Base-by-base conservation (phyloP, 352 stramenopile species). In the Elongisporangium senticosum region DNA sequence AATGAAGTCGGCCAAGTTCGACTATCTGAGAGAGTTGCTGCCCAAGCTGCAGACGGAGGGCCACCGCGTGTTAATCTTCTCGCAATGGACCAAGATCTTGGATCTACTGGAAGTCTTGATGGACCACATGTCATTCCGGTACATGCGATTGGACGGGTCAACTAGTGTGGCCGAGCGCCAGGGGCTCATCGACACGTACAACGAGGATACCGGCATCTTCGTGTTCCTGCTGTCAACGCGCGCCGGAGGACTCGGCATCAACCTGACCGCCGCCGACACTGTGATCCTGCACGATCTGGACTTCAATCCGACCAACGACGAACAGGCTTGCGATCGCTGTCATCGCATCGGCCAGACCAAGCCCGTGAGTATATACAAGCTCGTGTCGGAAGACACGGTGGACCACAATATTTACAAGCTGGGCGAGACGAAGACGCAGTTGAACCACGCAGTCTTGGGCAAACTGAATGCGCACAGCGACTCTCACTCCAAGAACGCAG, bases 181-280 rank as follows among this genome's bases (percentile, higher is more conserved):
- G 56, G 75, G 65, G 6, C 65, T 94, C 23, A 96, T 96, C 55
- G 87, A 96, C 54, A 79, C 75, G 23, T 96, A 89, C 71, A 93
- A 91, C 56, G 61, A 97, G 68, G 95, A 98, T 64, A 88, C 84
- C 43, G 70, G 71, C 17, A 93, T 98, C 43, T 98, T 99, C 68
- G 89, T 98, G 8, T 99, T 99, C 66, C 75, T 99, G 43, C 68
- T 99, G 4, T 98, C 90, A 49, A 99, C 97, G 6, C 84, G 97
- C 26, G 97, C 97, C 2, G 97, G 97, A 58, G 97, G 97, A 1
- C 83, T 99, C 13, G 97, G 97, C 57, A 99, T 99, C 69, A 99
- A 99, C 73, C 73, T 99, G 49, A 97, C 95, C 11, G 86, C 89
- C 13, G 93, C 95, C 19, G 86, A 95, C 64, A 93, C 83, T 0